phyloP scores from a whole-genome alignment of 768 basidiomycete species.

The Suillus variegatus region DNA sequence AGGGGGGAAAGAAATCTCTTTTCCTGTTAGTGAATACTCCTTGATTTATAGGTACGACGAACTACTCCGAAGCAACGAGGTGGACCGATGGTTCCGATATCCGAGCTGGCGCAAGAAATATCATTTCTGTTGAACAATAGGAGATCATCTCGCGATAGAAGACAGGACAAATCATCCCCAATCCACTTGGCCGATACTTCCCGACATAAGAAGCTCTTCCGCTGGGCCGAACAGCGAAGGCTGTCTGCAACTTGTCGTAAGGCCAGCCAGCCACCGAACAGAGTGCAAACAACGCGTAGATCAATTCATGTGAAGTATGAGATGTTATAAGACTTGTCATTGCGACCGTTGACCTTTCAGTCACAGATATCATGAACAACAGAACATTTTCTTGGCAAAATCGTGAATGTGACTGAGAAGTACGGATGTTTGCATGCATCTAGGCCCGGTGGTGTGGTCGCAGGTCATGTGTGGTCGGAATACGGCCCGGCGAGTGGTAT shows the following conservation, averaged over 20 bases:
- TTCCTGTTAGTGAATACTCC: conserved; percentile 11
- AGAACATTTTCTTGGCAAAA: background rate
- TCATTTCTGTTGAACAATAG: background rate
- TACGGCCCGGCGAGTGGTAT: background rate
- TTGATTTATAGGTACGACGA: conserved; percentile 15
- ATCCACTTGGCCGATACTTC: background rate
- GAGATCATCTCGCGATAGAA: background rate
- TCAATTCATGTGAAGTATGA: background rate
- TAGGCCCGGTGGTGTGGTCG: background rate
- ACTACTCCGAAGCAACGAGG: conserved; percentile 13
- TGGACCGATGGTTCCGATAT: conserved; percentile 9
- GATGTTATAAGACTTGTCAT: background rate
- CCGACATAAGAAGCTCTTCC: background rate
- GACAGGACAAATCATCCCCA: background rate
- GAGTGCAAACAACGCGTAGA: background rate
- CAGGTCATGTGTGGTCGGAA: background rate
- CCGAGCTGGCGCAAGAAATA: conserved; percentile 8
- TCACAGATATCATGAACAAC: background rate
- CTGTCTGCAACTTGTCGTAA: background rate
- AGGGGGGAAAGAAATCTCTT: conserved; percentile 18
- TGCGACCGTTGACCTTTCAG: background rate
- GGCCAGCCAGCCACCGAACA: background rate
- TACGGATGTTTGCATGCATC: background rate
- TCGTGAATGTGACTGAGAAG: background rate
- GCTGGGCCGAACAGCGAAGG: background rate